Percentiles rank a stretch among this genome's conserved stretches.
Conservation (phyloP, 805 yeast genomes). For the Dipodascus albidus region DNA sequence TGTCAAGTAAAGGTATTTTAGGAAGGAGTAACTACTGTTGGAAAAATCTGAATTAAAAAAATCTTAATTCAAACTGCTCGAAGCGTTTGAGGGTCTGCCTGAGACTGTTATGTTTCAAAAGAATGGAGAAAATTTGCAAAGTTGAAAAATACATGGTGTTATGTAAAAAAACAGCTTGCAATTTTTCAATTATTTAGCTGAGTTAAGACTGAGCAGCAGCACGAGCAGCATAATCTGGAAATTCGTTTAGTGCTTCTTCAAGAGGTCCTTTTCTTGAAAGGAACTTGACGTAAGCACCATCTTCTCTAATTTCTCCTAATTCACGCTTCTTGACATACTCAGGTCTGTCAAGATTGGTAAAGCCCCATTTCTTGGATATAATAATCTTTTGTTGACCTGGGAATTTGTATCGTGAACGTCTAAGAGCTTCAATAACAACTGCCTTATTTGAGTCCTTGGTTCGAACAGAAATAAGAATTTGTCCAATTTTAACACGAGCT, state of each 20-base stretch:
- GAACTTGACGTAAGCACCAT: slow-evolving; percentile 99
- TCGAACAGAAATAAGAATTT: slow-evolving; percentile 94
- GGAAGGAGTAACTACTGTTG: no score
- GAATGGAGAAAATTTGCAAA: not conserved
- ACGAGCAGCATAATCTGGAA: slow-evolving; percentile 58
- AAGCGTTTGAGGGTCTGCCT: no score
- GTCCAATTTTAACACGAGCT: slow-evolving; percentile 98
- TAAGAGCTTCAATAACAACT: slow-evolving; percentile 95
- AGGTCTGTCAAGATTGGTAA: slow-evolving; percentile 97
- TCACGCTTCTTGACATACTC: slow-evolving; percentile 91
- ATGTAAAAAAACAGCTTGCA: not conserved
- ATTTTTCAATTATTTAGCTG: no score
- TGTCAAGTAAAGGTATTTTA: no score
- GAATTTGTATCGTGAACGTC: slow-evolving; percentile 99
- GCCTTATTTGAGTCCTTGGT: slow-evolving; percentile 97
- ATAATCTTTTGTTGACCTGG: slow-evolving; percentile 99
- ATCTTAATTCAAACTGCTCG: no score
- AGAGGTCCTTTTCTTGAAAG: slow-evolving; percentile 92
- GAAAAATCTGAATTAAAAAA: no score
- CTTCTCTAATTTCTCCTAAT: slow-evolving; percentile 97
- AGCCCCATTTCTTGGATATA: slow-evolving; percentile 99
- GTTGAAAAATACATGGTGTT: not conserved
- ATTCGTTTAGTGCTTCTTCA: slow-evolving; percentile 79
- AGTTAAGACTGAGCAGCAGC: not conserved
- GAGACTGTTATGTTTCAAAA: no score